Evolutionary conservation across 805 yeast species (phyloP).

Genomic region (Candida lessepsii): DNA sequence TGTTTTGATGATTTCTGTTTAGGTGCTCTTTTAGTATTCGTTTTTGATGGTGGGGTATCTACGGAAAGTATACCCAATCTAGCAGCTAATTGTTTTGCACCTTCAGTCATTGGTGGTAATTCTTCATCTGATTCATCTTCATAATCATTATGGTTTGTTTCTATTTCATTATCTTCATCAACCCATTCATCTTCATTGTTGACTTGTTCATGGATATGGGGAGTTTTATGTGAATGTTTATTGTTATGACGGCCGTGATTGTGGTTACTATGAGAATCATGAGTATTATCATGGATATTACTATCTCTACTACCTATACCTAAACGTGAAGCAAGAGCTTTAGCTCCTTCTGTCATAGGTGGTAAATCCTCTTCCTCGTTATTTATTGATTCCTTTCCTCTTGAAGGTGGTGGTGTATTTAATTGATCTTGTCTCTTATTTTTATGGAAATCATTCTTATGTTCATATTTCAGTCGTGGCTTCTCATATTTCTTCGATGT

Average conservation of each 20-base stretch:
- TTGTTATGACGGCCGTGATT: not conserved
- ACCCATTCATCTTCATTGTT: not conserved
- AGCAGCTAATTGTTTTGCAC: conserved; percentile 26
- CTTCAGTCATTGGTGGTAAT: conserved; percentile 21
- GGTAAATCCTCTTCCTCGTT: conserved; percentile 11
- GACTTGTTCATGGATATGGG: not conserved
- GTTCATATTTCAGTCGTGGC: not conserved
- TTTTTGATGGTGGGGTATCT: no score
- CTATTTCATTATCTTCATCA: conserved; percentile 12
- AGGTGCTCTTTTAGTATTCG: no score
- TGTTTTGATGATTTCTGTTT: not conserved
- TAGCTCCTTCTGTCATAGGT: conserved; percentile 26
- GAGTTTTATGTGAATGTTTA: not conserved
- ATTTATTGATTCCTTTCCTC: no score
- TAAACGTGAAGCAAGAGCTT: conserved; percentile 26
- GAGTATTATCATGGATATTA: not conserved
- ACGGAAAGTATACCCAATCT: conserved; percentile 18
- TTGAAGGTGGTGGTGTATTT: not conserved
- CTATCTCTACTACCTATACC: conserved; percentile 15
- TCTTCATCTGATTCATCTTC: conserved; percentile 9
- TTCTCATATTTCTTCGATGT: no score
- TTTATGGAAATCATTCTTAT: not conserved
- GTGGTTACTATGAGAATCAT: not conserved
- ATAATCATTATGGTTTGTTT: no score
- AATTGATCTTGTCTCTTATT: conserved; percentile 2